Base-by-base conservation (phyloP, 331 rosid species). In the Rosa hybrid region DNA sequence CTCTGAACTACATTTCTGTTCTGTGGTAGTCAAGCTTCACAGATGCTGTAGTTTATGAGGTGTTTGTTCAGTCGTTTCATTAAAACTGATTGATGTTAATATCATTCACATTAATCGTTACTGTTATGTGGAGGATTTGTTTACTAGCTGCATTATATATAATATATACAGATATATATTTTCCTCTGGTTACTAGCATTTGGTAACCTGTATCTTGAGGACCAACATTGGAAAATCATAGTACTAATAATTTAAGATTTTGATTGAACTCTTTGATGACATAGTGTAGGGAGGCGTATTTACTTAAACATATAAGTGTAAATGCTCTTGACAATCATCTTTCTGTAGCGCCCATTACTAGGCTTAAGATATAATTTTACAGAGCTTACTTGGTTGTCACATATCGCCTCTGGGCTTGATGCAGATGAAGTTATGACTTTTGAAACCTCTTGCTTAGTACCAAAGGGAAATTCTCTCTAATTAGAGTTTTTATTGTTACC, bases 1-100 rank as follows among this genome's bases (percentile, higher is more conserved):
- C 50, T 76, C 44, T 53, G 68, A 64, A 74, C 83, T 78, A 42
- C 68, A 21, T 48, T 5, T 65, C 27, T 80, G 30, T 54, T 54
- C 50, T 17, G 64, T 12, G 12, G 39, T 76, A 81, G 42, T 54
- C 56, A 71, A 62, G 30, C 57, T 72, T 68, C 4, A 23, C 50
- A 5, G 12, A 65, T 72, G 46, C 63, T 16, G n/a, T 51, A 50
- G 49, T 11, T 23, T 56, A 1, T 9, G 34, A 65, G 50, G 20
- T 17, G 14, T 46, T 51, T 64, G 42, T 8, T n/a, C 39, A 18
- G 41, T 68, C 62, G 3, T 79, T 27, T 16, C 45, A 14, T 42
- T 3, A 34, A 18, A 70, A 3, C 39, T 30, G 17, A 4, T 46
- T 30, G 34, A 23, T 76, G 6, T 63, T 76, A 23, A 2, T 62